Conservation (phyloP, 225 moss, liverwort and hornwort species). For the Sphagnum contortum region DNA sequence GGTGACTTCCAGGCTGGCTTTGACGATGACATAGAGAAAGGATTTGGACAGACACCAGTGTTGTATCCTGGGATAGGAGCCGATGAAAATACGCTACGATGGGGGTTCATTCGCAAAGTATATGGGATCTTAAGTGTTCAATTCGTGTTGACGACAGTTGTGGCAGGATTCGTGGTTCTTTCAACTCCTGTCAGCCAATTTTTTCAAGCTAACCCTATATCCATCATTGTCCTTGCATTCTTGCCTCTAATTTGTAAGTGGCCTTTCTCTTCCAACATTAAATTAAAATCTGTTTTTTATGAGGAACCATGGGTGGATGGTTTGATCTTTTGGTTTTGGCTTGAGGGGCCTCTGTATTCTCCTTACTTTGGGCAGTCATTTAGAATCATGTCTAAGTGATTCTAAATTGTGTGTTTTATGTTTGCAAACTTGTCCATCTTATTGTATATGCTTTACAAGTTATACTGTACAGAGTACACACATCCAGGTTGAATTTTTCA, state of each 20-base stretch:
- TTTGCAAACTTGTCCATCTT: no score
- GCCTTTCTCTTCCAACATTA: background rate
- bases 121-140: conserved; percentile 88
- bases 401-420: no score
- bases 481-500: no score
- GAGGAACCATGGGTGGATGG: no score
- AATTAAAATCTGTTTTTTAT: no score
- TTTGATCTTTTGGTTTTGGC: no score
- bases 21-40: conserved; percentile 70
- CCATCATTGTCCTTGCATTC: conserved; percentile 65
- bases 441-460: no score
- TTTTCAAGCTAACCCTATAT: conserved; percentile 45
- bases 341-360: no score
- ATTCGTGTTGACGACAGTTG: conserved; percentile 67
- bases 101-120: conserved; percentile 90
- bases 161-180: conserved; percentile 72
- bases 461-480: no score
- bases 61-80: conserved; percentile 73
- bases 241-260: conserved; percentile 76
- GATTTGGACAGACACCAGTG: conserved; percentile 30
- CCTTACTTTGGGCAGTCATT: no score
- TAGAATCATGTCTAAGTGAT: no score
- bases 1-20: conserved; percentile 35
- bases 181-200: conserved; percentile 50
- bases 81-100: conserved; percentile 68